Conservation (phyloP, 495 filamentous ascomycete genomes). For the Neurospora sp. region DNA sequence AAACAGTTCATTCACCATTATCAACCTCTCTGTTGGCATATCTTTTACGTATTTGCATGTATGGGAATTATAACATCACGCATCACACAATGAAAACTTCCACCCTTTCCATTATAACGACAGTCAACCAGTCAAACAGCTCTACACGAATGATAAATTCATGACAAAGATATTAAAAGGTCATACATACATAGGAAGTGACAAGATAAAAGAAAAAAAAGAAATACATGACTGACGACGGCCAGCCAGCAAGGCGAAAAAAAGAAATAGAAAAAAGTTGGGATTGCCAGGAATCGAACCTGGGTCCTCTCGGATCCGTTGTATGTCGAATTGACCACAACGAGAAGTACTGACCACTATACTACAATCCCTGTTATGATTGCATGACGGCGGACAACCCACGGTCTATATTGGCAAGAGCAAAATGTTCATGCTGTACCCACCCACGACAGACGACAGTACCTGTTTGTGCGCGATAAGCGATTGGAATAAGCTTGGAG, state of each 20-base stretch:
- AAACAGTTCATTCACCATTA: not conserved
- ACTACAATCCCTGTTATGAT: not conserved
- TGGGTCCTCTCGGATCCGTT: not conserved
- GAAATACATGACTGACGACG: not conserved
- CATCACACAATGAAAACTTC: not conserved
- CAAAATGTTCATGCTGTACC: not conserved
- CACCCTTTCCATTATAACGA: no score
- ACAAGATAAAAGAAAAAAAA: not conserved
- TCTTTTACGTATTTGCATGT: not conserved
- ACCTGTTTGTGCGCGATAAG: not conserved
- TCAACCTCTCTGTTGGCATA: not conserved
- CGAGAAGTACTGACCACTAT: not conserved
- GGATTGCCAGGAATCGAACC: not conserved
- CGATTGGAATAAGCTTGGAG: not conserved
- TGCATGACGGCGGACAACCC: not conserved
- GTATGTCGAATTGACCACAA: not conserved
- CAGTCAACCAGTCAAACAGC: no score
- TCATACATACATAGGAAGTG: not conserved
- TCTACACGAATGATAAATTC: no score
- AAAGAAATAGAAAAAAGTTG: not conserved
- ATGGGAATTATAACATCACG: not conserved
- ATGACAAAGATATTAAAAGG: no score
- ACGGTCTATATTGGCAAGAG: no score
- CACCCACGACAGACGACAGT: not conserved
- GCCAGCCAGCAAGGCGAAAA: not conserved